Evolutionary conservation across 768 basidiomycete genomes (phyloP).

Genomic region (Clathrus columnatus): DNA sequence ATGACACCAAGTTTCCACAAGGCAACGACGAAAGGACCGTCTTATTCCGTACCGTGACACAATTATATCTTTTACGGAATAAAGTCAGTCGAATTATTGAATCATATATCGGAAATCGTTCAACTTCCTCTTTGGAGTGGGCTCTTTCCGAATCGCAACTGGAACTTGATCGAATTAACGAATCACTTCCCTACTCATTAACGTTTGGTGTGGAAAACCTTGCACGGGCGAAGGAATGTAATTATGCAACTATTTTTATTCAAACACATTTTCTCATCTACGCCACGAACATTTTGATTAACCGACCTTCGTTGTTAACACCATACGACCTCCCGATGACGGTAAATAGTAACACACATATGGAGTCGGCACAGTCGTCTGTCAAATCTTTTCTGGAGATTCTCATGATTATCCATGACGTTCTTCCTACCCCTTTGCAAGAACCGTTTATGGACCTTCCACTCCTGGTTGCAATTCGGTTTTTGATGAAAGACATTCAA

Average conservation of each 20-base stretch:
- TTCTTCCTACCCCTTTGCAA: neutral
- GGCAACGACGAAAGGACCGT: conserved; percentile 2
- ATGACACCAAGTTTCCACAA: conserved; percentile 1
- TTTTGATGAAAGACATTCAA: neutral
- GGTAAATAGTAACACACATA: neutral
- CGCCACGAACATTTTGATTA: neutral
- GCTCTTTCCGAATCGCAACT: neutral
- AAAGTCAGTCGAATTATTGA: neutral
- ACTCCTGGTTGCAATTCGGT: conserved; percentile 1
- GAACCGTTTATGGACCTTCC: conserved; percentile 10
- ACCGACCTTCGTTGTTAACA: conserved; percentile 6
- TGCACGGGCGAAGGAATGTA: neutral
- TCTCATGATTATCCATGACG: conserved; percentile 1
- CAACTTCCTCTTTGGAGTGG: conserved; percentile 1
- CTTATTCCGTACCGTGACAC: neutral
- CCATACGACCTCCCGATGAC: neutral
- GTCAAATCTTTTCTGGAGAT: conserved; percentile 4
- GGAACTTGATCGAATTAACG: neutral
- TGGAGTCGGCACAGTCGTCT: neutral
- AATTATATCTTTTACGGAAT: conserved; percentile 1
- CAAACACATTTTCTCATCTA: conserved; percentile 9
- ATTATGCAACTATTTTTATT: neutral
- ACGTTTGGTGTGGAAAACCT: conserved; percentile 3
- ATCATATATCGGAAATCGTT: neutral
- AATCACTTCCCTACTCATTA: neutral